A percentile compares a stretch with the other conserved stretches of the same genome.
Evolutionary conservation across 176 grass and related monocot genomes (phyloP).

Genomic region (Urochloa ruziziensis): DNA sequence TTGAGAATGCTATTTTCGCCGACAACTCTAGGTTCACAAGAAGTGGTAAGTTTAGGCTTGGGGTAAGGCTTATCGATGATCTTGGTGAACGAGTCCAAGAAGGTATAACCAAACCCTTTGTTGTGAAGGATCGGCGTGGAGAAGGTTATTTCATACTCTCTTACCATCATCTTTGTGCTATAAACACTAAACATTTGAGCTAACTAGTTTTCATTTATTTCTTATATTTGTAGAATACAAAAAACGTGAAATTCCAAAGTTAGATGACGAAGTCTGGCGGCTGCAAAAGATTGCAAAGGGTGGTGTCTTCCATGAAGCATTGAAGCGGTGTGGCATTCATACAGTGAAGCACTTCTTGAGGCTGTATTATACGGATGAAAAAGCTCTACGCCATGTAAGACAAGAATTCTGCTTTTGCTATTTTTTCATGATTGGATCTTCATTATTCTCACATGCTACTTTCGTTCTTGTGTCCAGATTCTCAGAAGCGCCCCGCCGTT

Average conservation of each 20-base stretch:
- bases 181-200: not conserved
- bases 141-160: conserved; percentile 38
- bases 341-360: conserved; percentile 48
- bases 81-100: conserved; percentile 30
- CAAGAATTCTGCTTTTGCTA: not conserved
- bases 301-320: conserved; percentile 31
- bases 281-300: conserved; percentile 36
- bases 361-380: conserved; percentile 26
- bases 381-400: conserved; percentile 39
- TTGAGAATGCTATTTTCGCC: conserved; percentile 14
- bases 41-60: conserved; percentile 47
- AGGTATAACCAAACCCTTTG: conserved; percentile 50
- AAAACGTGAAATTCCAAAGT: conserved; percentile 38
- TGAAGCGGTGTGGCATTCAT: conserved; percentile 15
- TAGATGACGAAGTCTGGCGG: conserved; percentile 49
- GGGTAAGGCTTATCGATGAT: conserved; percentile 25
- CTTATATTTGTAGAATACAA: conserved; percentile 24
- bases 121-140: conserved; percentile 49
- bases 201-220: not conserved
- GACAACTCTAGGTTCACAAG: conserved; percentile 59
- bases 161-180: not conserved
- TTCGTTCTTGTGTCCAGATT: conserved; percentile 31
- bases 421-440: not conserved
- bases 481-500: not conserved
- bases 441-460: not conserved